Base-by-base conservation (phyloP, 2,329 filamentous ascomycete species). In the Aspergillus novoparasiticus region DNA sequence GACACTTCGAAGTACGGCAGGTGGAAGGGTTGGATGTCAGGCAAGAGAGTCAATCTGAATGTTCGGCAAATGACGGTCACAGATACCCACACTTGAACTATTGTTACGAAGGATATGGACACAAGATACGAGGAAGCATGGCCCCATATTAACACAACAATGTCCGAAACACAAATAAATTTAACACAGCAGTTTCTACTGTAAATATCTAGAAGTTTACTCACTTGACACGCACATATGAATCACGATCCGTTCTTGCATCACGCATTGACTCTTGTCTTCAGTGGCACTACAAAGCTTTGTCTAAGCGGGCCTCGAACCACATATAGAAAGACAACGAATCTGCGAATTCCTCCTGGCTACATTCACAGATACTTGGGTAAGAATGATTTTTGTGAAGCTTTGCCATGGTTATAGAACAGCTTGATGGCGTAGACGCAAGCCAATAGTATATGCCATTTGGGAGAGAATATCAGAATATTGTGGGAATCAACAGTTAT, bases 31-130 rank as follows among this genome's bases (percentile, higher is more conserved):
- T 98, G 94, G 94, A 94, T 98, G 91, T 81, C 81, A 65, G 87
- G 86, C 55, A 97, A 97, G 80, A 85, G 94, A 66, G 88, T 98
- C 71, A 98, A 98, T 75, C 75, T 98, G 55, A 98, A 98, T 76
- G 91, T 97, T 11, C 85, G 94, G 66, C 94, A 98, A 79, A 96
- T 97, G 90, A 30, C 46, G 11, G 34, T 55, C 30, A 23, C n/a
- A n/a, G 12, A 26, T 39, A 32, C 19, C 9, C 48, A 51, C 16
- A 32, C 28, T 12, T 51, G 28, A 51, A 34, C 48, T 21, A 23
- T 30, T 19, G 14, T n/a, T 26, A 28, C 4, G 9, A 16, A 51
- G 21, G 16, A 34, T 19, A 32, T n/a, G 9, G 8, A 14, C 8
- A n/a, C 16, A 32, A 23, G 16, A 12, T 16, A 26, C 10, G 23